Conservation (phyloP, 2,329 filamentous ascomycete species). For the Fusarium multiceps region DNA sequence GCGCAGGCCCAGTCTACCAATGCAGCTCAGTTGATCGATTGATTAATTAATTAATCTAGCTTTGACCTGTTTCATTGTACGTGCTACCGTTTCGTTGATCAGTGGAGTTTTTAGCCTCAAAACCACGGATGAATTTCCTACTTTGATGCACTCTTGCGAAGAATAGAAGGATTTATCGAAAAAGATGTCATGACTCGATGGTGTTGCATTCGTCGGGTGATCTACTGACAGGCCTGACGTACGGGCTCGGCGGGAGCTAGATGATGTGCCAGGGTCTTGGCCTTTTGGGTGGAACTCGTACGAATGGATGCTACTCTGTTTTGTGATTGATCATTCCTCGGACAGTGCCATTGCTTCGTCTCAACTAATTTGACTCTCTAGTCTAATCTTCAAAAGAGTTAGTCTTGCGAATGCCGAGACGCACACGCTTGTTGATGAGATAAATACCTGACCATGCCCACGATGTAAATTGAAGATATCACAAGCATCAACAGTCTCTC, state of each 20-base stretch:
- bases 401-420: conserved; percentile 17
- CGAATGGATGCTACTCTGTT: not conserved
- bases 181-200: conserved; percentile 3
- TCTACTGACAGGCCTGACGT: not conserved
- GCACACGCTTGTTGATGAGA: not conserved
- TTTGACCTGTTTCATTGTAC: conserved; percentile 15
- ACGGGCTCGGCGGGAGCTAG: not conserved
- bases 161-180: not conserved
- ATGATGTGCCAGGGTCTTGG: not conserved
- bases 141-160: conserved; percentile 19
- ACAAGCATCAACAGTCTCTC: conserved; percentile 18
- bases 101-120: not conserved
- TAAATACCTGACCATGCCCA: conserved; percentile 15
- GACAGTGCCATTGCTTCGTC: conserved; percentile 4
- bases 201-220: not conserved
- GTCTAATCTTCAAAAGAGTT: conserved; percentile 3
- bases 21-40: not conserved
- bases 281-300: not conserved
- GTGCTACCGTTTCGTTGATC: conserved; percentile 25
- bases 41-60: not conserved
- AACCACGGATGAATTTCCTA: conserved; percentile 13
- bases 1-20: not conserved
- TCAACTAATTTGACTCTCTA: not conserved
- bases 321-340: not conserved
- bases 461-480: not conserved